Evolutionary conservation across 2,329 filamentous ascomycete genomes (phyloP), one percentile per base, ranked within the genome.

Genomic region (Verticillium tricorpus): DNA sequence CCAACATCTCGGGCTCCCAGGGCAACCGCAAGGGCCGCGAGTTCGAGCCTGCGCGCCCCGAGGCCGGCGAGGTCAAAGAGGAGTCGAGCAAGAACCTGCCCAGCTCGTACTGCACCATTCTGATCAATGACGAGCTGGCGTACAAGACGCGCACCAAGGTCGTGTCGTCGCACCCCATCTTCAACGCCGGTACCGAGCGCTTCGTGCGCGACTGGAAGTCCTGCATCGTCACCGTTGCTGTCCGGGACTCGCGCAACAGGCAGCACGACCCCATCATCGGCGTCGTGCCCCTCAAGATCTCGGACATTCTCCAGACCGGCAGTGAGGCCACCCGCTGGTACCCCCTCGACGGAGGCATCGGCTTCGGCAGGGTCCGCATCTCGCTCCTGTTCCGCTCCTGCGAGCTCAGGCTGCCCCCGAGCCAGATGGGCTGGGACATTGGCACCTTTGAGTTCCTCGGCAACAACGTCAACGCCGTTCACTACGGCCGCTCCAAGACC

Each of bases 141-240:
- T 98, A 97, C 80, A 93, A 94, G 71, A 98, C 94, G n/a, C 87
- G 95, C 70, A 87, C 92, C 39, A 98, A 99, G 80, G 93, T 93
- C 4, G 90, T 96, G 8, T 96, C 91, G 39, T 96, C 92, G 59
- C 93, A 96, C 73, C 95, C 95, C 1, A 97, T 98, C 66, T 98
- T 97, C 83, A 97, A 98, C 69, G 93, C 95, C 3, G 94, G 94
- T 63, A 97, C 93, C 0, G 95, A 99, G 72, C 86, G 90, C 14
- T 98, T 98, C 69, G 80, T 98, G 34, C 89, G 94, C 25, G 94
- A 99, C 71, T 99, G 95, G 95, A 85, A 92, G 65, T 95, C 91
- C 19, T 84, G 86, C 56, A 90, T 97, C 62, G 84, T 96, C 60
- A 97, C 93, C 0, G 83, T 98, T 58, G 91, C 92, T 1, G 93